Evolutionary conservation across 495 filamentous ascomycete species (phyloP), one percentile per base, ranked within the genome.

Genomic region (Aspergillus taichungensis): DNA sequence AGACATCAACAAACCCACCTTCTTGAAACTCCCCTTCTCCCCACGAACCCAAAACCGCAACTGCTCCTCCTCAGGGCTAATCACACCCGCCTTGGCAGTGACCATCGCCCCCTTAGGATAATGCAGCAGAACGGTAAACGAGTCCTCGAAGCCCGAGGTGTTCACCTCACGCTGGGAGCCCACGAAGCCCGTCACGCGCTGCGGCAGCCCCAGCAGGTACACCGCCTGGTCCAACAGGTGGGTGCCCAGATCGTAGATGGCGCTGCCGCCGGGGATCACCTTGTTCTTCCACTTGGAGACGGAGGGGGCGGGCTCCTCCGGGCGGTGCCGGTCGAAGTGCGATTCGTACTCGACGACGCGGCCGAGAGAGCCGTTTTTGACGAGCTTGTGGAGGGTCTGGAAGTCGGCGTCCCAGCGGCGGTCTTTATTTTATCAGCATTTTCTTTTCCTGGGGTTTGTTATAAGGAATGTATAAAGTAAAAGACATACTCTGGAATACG

Each of bases 351-450:
- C 87, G 33, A 84, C 80, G 43, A 94, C 61, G 18, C 80, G 73
- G 48, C 89, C 88, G 53, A 69, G 64, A 11, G 57, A 67, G 60
- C 43, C 70, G 60, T 45, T 69, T 50, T 60, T 71, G 18, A 90
- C 52, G 3, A 88, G 72, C 43, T 78, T 68, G 39, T 71, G 77
- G 30, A 94, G 72, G 28, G 84, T 88, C 29, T 85, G 70, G 68
- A 88, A 95, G 68, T 96, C 88, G 44, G 82, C 73, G 59, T 95
- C 88, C 72, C 77, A 94, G 39, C 88, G 74, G 11, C 88, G 82
- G 69, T 94, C 75, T 78, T 43, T 33, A 34, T 7, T 36, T 8
- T 18, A 9, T 0, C 35, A 12, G 11, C 44, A 39, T 59, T 51
- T 59, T 32, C 30, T 6, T 40, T 42, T 30, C 27, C 32, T 30